phyloP scores from a whole-genome alignment of 352 stramenopile genomes.

The Pythium rishiriense region DNA sequence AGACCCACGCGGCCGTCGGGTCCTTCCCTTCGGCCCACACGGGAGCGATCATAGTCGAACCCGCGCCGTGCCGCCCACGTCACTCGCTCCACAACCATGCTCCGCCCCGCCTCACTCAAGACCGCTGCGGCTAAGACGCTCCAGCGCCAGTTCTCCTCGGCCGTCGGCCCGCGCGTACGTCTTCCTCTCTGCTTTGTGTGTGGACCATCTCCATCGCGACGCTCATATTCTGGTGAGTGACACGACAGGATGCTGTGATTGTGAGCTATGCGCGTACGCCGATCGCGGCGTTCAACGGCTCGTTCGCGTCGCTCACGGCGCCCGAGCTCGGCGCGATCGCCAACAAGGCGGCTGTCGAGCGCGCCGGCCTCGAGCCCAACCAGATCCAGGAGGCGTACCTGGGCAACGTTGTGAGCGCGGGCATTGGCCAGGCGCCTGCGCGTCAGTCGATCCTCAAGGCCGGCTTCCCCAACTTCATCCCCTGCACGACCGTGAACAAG shows the following conservation, averaged over 20 bases:
- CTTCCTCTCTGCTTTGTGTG: background rate
- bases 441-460: slow-evolving; percentile 92
- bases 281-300: slow-evolving; percentile 95
- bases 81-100: slow-evolving; percentile 19
- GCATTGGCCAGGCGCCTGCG: slow-evolving; percentile 95
- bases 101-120: slow-evolving; percentile 29
- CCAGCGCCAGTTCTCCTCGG: slow-evolving; percentile 46
- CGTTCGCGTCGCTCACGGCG: slow-evolving; percentile 85
- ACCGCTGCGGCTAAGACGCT: slow-evolving; percentile 30
- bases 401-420: slow-evolving; percentile 96
- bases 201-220: too few relatives aligned
- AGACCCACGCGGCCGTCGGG: background rate
- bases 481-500: slow-evolving; percentile 99
- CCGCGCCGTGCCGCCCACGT: slow-evolving; percentile 3
- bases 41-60: slow-evolving; percentile 10
- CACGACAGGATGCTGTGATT: slow-evolving; percentile 93
- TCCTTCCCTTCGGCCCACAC: background rate
- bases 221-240: too few relatives aligned
- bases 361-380: slow-evolving; percentile 57
- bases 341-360: slow-evolving; percentile 84
- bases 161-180: slow-evolving; percentile 40
- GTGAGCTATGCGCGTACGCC: slow-evolving; percentile 94
- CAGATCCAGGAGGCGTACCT: slow-evolving; percentile 97
- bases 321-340: slow-evolving; percentile 93
- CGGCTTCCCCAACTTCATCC: slow-evolving; percentile 90